phyloP scores from a whole-genome alignment of 73 alveolate species.

The Paramecium biaurelia region DNA sequence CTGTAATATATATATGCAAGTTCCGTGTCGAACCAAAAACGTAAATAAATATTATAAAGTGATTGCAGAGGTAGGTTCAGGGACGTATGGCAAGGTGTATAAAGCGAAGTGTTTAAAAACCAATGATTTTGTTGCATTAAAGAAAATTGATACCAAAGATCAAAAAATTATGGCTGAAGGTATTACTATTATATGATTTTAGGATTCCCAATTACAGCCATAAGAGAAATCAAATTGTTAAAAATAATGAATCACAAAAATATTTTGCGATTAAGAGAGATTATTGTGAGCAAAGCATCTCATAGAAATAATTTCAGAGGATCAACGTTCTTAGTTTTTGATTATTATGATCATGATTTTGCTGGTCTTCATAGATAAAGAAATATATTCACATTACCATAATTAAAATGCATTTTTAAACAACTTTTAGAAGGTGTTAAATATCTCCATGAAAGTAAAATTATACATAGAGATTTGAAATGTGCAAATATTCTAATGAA shows the following conservation, averaged over 20 bases:
- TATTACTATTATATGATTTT: not conserved
- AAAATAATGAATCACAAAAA: slow-evolving; percentile 91
- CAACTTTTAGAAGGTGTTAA: slow-evolving; percentile 79
- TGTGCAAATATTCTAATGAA: slow-evolving; percentile 82
- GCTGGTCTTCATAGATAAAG: slow-evolving; percentile 77
- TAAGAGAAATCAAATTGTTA: slow-evolving; percentile 94
- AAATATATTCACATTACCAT: slow-evolving; percentile 68
- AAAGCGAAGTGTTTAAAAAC: slow-evolving; percentile 84
- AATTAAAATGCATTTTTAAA: slow-evolving; percentile 81
- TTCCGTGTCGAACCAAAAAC: slow-evolving; percentile 57
- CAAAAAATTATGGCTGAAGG: slow-evolving; percentile 83
- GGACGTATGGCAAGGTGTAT: slow-evolving; percentile 95
- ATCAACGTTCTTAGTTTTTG: slow-evolving; percentile 91
- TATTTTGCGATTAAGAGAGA: slow-evolving; percentile 87
- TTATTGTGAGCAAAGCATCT: slow-evolving; percentile 80
- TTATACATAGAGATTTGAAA: slow-evolving; percentile 87
- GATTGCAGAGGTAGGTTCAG: slow-evolving; percentile 85
- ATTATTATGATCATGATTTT: slow-evolving; percentile 94
- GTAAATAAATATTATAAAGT: slow-evolving; percentile 56
- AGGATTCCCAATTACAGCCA: slow-evolving; percentile 96
- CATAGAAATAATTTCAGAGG: slow-evolving; percentile 82
- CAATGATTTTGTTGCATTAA: slow-evolving; percentile 85
- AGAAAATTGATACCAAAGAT: slow-evolving; percentile 84
- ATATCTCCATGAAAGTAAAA: slow-evolving; percentile 81
- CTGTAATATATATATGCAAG: not conserved